Base-by-base conservation (phyloP, 2,329 filamentous ascomycete species). In the Alternaria novae-zelandiae region DNA sequence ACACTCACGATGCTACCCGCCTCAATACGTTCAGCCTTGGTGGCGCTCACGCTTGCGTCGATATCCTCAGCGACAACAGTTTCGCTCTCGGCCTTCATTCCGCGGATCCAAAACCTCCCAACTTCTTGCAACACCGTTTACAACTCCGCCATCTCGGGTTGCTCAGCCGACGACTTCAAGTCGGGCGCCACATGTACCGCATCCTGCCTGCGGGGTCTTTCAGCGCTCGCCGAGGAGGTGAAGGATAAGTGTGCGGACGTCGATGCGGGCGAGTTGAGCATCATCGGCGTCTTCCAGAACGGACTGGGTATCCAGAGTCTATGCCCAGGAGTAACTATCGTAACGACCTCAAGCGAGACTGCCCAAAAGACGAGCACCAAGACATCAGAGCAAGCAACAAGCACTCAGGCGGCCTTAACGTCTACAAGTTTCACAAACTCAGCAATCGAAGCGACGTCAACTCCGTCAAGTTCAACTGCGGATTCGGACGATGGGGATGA, bases 11-110 rank as follows among this genome's bases (percentile, higher is more conserved):
- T 78, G 76, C 67, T 64, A 53, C 45, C 50, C 54, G 32, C 64
- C 43, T 66, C 68, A 51, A 53, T 69, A 41, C 65, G 67, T 32
- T 32, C 61, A 60, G 60, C 70, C 47, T 64, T 75, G 47, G 47
- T 73, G 51, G 64, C 58, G 51, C 68, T 79, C 23, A 57, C 70
- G 30, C 59, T 73, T 57, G 65, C 67, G 46, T 66, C 59, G 50
- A 59, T 73, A 25, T 65, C 70, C 12, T 56, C 70, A 25, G 69
- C 73, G 45, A 65, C 82, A n/a, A 80, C 36, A 32, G 61, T 83
- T 44, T 79, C 79, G 21, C 81, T 85, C 41, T 72, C 79, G 26
- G 81, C 82, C 70, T 85, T 85, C 70, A 78, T 77, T 2, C 82
- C 82, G 20, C 76, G 78, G 41, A 76, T 82, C 66, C 71, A 78